Evolutionary conservation across 2,329 filamentous ascomycete species (phyloP), one percentile per base, ranked within the genome.

Genomic region (Sclerotinia subarctica): DNA sequence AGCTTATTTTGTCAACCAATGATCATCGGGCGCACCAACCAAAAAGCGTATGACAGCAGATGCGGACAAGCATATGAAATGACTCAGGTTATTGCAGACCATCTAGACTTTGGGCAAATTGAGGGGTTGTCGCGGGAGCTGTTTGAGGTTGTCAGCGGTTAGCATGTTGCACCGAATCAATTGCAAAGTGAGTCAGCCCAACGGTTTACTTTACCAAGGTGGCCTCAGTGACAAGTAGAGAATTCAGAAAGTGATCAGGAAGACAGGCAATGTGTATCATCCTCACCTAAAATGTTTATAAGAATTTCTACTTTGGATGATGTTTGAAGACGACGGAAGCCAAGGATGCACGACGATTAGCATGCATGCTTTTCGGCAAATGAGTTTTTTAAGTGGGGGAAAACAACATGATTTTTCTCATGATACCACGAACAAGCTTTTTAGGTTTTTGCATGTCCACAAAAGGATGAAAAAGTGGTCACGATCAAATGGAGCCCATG

Each of bases 11-110:
- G 56, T 59, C 21, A n/a, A n/a, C 64, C 64, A 66, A 66, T 66
- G 64, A 66, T 66, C 54, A 60, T 44, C 64, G 51, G 64, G 64
- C 42, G 42, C 64, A 66, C 64, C 64, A 49, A n/a, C 29, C 26
- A 19, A 21, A 64, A 60, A 21, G 13, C 53, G 64, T 60, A 60
- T 59, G 64, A 66, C 64, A 58, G 46, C 44, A 66, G 32, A 60
- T 60, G 64, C 64, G 46, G 64, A 60, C 51, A 66, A 52, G 54
- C 54, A 60, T 51, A 60, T 29, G 54, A 32, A 66, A 66, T 66
- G 64, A 66, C 64, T 66, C 64, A 66, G 64, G 64, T 21, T 29
- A 52, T 60, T 66, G 53, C 64, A 66, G 64, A 19, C 35, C 32
- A 59, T 60, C 53, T 49, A 60, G 24, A 17, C 44, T 51, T 38